These are phyloP conservation scores for Cyberlindnera subsufficiens DNA, from an alignment of 805 yeast genomes.

Conservation along the genomic window DNA sequence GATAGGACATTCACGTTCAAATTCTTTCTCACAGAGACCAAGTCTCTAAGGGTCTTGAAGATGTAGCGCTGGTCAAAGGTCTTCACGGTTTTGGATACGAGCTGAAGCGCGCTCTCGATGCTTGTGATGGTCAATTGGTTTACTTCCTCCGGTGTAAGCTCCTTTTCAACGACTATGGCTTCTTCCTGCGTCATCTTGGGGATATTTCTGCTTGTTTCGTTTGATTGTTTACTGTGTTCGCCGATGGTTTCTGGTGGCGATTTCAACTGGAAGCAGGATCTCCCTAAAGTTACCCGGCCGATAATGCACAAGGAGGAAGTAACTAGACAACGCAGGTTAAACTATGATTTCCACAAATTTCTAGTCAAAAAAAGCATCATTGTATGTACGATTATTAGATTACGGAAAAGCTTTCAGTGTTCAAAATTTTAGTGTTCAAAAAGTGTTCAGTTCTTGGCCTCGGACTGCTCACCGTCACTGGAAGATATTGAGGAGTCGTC, in stretches of 20 bases:
- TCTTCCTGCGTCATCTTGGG: slow-evolving; percentile 1
- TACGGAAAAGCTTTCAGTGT: too few relatives aligned
- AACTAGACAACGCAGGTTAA: too few relatives aligned
- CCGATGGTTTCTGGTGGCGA: background rate
- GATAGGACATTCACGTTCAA: slow-evolving; percentile 51
- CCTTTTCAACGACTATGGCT: slow-evolving; percentile 16
- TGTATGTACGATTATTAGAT: too few relatives aligned
- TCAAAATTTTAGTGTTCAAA: too few relatives aligned
- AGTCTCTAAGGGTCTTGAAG: slow-evolving; percentile 77
- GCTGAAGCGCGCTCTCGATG: slow-evolving; percentile 27
- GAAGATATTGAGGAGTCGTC: background rate
- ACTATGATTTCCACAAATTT: too few relatives aligned
- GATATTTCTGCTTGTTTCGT: background rate
- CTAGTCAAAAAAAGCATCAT: too few relatives aligned
- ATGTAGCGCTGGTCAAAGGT: slow-evolving; percentile 84
- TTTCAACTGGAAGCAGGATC: background rate
- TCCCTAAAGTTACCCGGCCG: too few relatives aligned
- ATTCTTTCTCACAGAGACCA: slow-evolving; percentile 66
- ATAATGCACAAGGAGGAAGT: too few relatives aligned
- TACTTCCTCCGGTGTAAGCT: slow-evolving; percentile 24
- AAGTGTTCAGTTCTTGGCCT: background rate
- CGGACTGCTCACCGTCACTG: background rate
- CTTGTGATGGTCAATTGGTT: slow-evolving; percentile 27
- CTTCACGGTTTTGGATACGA: slow-evolving; percentile 50
- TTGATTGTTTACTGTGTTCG: background rate